Base-by-base conservation (phyloP, 495 filamentous ascomycete species). In the Glarea lozoyensis region DNA sequence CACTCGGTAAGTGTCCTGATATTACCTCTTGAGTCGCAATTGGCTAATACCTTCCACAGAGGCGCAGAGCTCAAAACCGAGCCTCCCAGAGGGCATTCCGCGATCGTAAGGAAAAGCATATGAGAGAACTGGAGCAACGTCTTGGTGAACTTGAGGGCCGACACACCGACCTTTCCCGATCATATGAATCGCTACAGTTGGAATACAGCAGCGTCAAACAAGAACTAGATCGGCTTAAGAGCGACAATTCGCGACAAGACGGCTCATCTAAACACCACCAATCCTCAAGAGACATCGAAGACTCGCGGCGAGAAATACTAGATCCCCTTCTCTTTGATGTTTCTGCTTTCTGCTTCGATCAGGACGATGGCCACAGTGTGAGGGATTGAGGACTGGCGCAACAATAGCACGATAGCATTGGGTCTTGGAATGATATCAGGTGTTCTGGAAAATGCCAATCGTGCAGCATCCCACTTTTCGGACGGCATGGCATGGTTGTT, bases 21-120 rank as follows among this genome's bases (percentile, higher is more conserved):
- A 6, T 41, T 16, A 13, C 16, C 21, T 9, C 7, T 21, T n/a
- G 13, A n/a, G 15, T 16, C 10, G 15, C 4, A 45, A 4, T n/a
- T 41, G 13, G 38, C 34, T 45, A 21, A 45, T 35, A 5, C 21
- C 31, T 13, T 22, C n/a, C 17, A 3, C 27, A 53, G 54, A 48
- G 50, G 10, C 50, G 54, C 13, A 40, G 54, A 21, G 54, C 54
- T 22, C 54, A 57, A 23, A 57, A 57, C 30, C 37, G 54, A 39
- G 88, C 89, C 61, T 92, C 92, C 24, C 92, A 96, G 68, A 81
- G 90, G 54, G 90, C 90, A 29, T 97, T 96, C 60, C 84, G 90
- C 36, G 90, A 97, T 59, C 83, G 90, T 48, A 97, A 96, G 62
- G 90, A 96, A 56, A 79, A 82, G 30, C 88, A 92, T 54, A 87